A percentile compares a stretch with the other conserved stretches of the same genome.
Evolutionary conservation across 2,329 filamentous ascomycete genomes (phyloP).

Genomic region (Orbilia ellipsospora): DNA sequence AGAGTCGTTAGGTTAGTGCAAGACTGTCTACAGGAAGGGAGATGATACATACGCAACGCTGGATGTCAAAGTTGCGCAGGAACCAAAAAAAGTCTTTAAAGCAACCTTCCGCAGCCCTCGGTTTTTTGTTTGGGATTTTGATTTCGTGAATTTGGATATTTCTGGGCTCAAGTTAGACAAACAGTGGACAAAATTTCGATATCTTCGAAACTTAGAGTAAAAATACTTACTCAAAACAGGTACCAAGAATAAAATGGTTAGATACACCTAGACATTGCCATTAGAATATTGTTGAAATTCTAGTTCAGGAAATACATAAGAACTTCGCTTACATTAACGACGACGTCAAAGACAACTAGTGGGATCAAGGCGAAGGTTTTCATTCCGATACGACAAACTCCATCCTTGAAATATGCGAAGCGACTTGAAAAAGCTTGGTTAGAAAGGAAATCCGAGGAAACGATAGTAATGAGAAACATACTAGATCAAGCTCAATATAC

Average conservation of each 20-base stretch:
- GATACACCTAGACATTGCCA: conserved; percentile 64
- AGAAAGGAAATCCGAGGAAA: too few species aligned
- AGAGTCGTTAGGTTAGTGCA: background rate
- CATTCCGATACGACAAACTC: conserved; percentile 72
- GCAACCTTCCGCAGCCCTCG: conserved; percentile 23
- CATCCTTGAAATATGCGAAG: conserved; percentile 68
- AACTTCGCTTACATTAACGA: conserved; percentile 66
- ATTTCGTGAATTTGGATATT: background rate
- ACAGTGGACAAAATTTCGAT: background rate
- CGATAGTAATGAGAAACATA: conserved; percentile 61
- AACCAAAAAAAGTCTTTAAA: conserved; percentile 36
- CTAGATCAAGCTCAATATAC: conserved; percentile 71
- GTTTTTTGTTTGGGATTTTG: conserved; percentile 7
- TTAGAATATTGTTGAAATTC: background rate
- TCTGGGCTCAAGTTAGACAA: background rate
- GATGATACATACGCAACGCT: conserved; percentile 31
- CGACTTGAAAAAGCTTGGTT: conserved; percentile 63
- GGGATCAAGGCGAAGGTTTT: conserved; percentile 70
- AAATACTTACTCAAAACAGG: conserved; percentile 67
- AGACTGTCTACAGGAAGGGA: background rate
- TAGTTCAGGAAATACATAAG: background rate
- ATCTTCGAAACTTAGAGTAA: background rate
- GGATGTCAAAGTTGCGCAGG: conserved; percentile 28
- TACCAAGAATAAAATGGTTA: conserved; percentile 71
- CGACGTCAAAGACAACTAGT: conserved; percentile 70